phyloP scores from a whole-genome alignment of 2,329 filamentous ascomycete genomes.

The Sclerotinia glacialis region DNA sequence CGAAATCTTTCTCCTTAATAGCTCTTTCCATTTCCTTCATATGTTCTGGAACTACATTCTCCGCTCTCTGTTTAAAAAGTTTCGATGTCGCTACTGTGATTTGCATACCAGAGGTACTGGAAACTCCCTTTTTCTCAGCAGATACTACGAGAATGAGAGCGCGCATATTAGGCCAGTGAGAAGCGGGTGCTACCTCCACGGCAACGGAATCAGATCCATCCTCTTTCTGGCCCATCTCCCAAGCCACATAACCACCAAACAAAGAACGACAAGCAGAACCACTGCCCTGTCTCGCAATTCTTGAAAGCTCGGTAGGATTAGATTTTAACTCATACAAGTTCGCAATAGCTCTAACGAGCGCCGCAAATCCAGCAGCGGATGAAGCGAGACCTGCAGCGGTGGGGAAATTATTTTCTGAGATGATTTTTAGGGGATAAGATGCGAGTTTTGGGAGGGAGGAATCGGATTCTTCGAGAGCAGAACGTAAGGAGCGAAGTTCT shows the following conservation, averaged over 20 bases:
- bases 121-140: conserved; percentile 93
- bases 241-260: conserved; percentile 94
- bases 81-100: conserved; percentile 87
- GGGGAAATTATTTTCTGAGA: conserved; percentile 98
- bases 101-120: conserved; percentile 93
- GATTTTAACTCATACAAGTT: conserved; percentile 85
- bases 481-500: conserved; percentile 75
- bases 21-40: conserved; percentile 86
- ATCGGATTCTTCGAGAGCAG: conserved; percentile 69
- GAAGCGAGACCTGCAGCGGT: conserved; percentile 87
- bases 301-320: conserved; percentile 76
- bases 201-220: conserved; percentile 88
- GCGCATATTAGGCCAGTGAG: conserved; percentile 94
- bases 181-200: conserved; percentile 80
- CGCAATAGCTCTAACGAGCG: conserved; percentile 79
- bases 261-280: conserved; percentile 91
- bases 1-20: conserved; percentile 75
- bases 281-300: conserved; percentile 89
- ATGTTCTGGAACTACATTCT: conserved; percentile 72
- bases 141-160: conserved; percentile 88
- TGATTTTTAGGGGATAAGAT: conserved; percentile 72
- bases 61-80: conserved; percentile 77
- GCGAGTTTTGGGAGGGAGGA: conserved; percentile 79
- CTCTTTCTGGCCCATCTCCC: conserved; percentile 71
- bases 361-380: conserved; percentile 67